A percentile compares a stretch with the other conserved stretches of the same genome.
Conservation (phyloP, 176 grass and related monocot species). For the Carex pumila region DNA sequence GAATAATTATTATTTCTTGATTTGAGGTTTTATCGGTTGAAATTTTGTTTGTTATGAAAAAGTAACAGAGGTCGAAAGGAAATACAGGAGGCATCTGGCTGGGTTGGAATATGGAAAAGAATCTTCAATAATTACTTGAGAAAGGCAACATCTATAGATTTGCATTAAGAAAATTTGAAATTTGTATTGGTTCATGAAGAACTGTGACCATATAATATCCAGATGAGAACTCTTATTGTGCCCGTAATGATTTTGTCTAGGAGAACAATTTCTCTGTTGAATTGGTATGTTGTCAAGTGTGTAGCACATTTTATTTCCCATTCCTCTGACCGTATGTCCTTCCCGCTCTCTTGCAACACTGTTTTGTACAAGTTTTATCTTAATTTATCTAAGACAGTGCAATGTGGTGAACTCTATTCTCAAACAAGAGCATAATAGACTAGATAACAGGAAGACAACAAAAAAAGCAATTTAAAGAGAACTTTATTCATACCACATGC, state of each 20-base stretch:
- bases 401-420: neutral
- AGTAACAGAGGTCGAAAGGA: neutral
- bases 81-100: neutral
- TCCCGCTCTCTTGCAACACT: neutral
- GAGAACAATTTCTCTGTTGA: neutral
- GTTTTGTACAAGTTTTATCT: neutral
- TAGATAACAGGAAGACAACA: neutral
- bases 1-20: neutral
- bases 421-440: neutral
- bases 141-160: neutral
- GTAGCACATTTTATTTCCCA: neutral
- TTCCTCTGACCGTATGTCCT: neutral
- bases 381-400: neutral
- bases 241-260: neutral
- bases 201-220: neutral
- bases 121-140: neutral
- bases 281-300: neutral
- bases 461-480: neutral
- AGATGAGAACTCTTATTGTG: neutral
- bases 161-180: neutral
- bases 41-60: neutral
- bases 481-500: slow-evolving; percentile 76
- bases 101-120: neutral
- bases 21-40: neutral
- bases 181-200: neutral